These are phyloP conservation scores for Coemansia sp. DNA, from an alignment of 192 early-diverging fungal species.

Conservation along the genomic window DNA sequence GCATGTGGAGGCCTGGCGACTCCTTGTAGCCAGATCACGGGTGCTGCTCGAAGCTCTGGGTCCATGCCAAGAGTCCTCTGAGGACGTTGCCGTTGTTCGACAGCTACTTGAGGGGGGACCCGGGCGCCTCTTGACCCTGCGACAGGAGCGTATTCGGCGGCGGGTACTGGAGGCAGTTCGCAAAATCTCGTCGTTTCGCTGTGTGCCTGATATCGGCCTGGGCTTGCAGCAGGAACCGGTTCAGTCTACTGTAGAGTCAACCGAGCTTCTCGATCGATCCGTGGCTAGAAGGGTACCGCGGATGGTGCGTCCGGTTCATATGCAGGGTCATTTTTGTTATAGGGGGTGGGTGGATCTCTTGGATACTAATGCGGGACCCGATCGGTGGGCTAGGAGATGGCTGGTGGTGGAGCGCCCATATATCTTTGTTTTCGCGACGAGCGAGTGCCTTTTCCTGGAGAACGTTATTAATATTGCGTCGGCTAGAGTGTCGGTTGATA, in stretches of 20 bases:
- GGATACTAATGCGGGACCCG: conserved; percentile 28
- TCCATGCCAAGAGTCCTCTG: background rate
- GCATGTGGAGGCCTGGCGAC: conserved; percentile 32
- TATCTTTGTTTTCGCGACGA: conserved; percentile 70
- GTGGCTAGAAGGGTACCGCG: background rate
- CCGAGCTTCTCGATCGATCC: background rate
- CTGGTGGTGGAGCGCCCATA: conserved; percentile 75
- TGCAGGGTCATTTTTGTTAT: conserved; percentile 32
- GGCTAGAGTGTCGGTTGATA: conserved; percentile 40
- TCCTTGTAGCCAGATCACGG: conserved; percentile 23
- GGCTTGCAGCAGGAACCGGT: conserved; percentile 35
- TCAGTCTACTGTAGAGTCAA: background rate
- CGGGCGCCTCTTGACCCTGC: background rate
- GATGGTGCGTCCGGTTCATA: conserved; percentile 7
- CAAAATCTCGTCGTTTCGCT: conserved; percentile 5
- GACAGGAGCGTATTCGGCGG: conserved; percentile 12
- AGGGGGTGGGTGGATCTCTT: conserved; percentile 30
- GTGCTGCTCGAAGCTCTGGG: conserved; percentile 21
- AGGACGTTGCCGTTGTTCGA: background rate
- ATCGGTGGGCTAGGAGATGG: conserved; percentile 75
- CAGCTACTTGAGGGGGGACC: background rate
- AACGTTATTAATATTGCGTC: conserved; percentile 76
- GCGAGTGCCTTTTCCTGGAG: conserved; percentile 63
- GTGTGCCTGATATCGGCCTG: conserved; percentile 5
- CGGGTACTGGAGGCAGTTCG: conserved; percentile 20